Conservation (phyloP, 495 filamentous ascomycete genomes). For the Parmelia sp. region DNA sequence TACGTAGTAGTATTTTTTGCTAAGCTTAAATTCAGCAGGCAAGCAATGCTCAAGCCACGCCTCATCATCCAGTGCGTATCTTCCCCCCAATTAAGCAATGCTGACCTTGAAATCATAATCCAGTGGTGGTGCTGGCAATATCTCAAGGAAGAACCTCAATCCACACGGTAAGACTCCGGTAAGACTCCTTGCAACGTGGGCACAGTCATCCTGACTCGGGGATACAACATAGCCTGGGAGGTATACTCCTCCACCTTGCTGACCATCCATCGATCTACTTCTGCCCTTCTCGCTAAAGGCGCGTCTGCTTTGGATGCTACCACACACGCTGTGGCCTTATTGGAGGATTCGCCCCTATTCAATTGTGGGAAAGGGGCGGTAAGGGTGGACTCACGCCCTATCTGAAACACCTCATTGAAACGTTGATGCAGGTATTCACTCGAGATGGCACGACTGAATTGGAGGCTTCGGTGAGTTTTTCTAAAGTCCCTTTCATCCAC, state of each 20-base stretch:
- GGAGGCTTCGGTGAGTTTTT: constrained; percentile 53
- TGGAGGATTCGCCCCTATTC: constrained; percentile 80
- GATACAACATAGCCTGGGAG: constrained; percentile 38
- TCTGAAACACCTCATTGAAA: background rate
- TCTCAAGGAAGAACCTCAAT: constrained; percentile 61
- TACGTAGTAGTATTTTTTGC: background rate
- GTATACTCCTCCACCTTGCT: constrained; percentile 59
- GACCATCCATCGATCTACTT: constrained; percentile 48
- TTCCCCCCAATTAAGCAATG: no score
- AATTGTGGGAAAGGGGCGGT: constrained; percentile 77
- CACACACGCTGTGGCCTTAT: constrained; percentile 64
- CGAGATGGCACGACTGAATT: constrained; percentile 75
- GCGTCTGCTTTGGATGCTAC: constrained; percentile 62
- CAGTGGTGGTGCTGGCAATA: constrained; percentile 80
- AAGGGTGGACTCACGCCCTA: background rate
- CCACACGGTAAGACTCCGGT: no score
- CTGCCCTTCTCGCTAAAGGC: constrained; percentile 38
- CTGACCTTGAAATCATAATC: no score
- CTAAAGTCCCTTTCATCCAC: background rate
- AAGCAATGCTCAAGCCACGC: constrained; percentile 48
- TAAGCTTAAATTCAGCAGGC: no score
- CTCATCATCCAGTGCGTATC: constrained; percentile 87
- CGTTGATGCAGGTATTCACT: constrained; percentile 55
- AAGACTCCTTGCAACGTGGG: no score
- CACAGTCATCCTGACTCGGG: no score